phyloP scores from a whole-genome alignment of 1,284 basidiomycete species.

The Exobasidium cylindrosporum region DNA sequence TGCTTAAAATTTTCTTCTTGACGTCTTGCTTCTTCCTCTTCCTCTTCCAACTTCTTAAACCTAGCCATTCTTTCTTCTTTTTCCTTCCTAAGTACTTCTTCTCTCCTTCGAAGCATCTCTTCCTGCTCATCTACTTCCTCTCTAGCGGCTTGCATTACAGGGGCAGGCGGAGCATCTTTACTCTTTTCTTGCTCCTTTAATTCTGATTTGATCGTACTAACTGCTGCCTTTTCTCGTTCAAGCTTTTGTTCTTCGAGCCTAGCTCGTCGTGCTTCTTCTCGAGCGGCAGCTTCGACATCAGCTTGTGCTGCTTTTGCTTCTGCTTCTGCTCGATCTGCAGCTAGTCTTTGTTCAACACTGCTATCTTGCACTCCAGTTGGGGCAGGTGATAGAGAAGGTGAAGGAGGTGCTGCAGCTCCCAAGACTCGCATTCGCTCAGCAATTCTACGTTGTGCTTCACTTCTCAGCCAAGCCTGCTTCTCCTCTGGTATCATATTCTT shows the following conservation, averaged over 20 bases:
- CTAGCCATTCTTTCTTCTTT: constrained; percentile 44
- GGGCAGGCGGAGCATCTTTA: constrained; percentile 28
- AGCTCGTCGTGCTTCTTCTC: constrained; percentile 48
- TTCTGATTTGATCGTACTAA: constrained; percentile 39
- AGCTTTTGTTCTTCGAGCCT: constrained; percentile 48
- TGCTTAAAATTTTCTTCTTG: constrained; percentile 48
- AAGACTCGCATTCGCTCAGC: constrained; percentile 83
- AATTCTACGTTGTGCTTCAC: constrained; percentile 78
- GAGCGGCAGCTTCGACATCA: constrained; percentile 49
- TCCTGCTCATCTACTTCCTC: constrained; percentile 34
- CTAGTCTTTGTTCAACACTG: constrained; percentile 48
- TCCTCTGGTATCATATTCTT: constrained; percentile 81
- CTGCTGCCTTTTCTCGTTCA: constrained; percentile 30
- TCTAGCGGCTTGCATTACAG: constrained; percentile 38
- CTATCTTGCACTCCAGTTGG: constrained; percentile 27
- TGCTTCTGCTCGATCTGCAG: constrained; percentile 48
- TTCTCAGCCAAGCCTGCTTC: constrained; percentile 73
- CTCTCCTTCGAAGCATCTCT: constrained; percentile 35
- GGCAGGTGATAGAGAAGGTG: constrained; percentile 8
- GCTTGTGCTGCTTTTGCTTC: constrained; percentile 46
- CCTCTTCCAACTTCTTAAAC: constrained; percentile 43
- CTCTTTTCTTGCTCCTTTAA: constrained; percentile 31
- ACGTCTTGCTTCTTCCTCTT: constrained; percentile 41
- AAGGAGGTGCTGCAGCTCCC: constrained; percentile 62
- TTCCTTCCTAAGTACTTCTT: constrained; percentile 47